phyloP scores from a whole-genome alignment of 2,329 filamentous ascomycete species.

The Balansia obtecta region DNA sequence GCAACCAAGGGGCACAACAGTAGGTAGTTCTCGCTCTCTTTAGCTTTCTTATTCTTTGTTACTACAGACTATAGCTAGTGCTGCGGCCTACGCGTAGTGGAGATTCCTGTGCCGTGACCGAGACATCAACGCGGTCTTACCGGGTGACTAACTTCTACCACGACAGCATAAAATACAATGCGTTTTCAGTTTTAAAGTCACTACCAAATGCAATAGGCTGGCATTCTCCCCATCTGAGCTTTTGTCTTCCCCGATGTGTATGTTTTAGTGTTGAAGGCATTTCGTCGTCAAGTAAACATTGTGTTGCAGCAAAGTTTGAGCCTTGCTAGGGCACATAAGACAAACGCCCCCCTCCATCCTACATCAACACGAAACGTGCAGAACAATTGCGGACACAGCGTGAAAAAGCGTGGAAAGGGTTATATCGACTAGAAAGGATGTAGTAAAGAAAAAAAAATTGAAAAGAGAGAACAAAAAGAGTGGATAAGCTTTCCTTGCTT shows the following conservation, averaged over 20 bases:
- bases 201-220: neutral
- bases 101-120: too few species aligned
- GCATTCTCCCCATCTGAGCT: neutral
- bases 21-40: too few species aligned
- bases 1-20: too few species aligned
- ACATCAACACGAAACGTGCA: neutral
- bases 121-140: neutral
- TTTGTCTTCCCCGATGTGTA: neutral
- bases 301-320: neutral
- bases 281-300: neutral
- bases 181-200: slow-evolving; percentile 1
- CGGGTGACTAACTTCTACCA: neutral
- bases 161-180: slow-evolving; percentile 1
- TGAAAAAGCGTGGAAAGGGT: neutral
- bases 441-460: neutral
- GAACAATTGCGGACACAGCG: neutral
- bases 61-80: too few species aligned
- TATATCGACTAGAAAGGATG: neutral
- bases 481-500: neutral
- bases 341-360: neutral
- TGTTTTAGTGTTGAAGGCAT: neutral
- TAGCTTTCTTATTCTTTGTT: too few species aligned
- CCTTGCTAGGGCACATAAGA: neutral
- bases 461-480: neutral
- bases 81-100: too few species aligned